Evolutionary conservation across 352 stramenopile genomes (phyloP).

Genomic region (Phytopythium boreale): DNA sequence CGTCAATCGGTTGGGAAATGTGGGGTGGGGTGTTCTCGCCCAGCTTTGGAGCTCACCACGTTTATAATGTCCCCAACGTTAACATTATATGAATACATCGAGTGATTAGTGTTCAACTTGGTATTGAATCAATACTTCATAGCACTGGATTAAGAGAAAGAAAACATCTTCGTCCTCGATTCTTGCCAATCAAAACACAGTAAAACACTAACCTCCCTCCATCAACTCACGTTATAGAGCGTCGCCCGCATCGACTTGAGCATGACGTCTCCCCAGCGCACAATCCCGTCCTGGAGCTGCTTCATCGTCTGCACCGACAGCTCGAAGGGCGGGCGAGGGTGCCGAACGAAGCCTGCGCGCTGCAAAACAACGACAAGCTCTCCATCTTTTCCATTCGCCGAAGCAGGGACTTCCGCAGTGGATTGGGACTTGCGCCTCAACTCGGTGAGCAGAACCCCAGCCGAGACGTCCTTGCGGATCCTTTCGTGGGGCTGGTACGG

Average conservation of each 20-base stretch:
- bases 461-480: constrained; percentile 26
- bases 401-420: background rate
- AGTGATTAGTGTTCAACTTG: too few species aligned
- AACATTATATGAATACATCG: too few species aligned
- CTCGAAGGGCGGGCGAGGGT: constrained; percentile 20
- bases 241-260: constrained; percentile 26
- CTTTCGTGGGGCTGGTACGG: constrained; percentile 24
- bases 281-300: constrained; percentile 22
- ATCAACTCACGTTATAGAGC: constrained; percentile 12
- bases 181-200: background rate
- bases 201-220: background rate
- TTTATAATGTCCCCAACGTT: too few species aligned
- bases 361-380: constrained; percentile 27
- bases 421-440: constrained; percentile 9
- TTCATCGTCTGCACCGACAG: constrained; percentile 9
- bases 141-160: background rate
- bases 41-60: too few species aligned
- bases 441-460: constrained; percentile 15
- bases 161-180: background rate
- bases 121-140: background rate
- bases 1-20: background rate
- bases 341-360: constrained; percentile 19
- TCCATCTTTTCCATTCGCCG: background rate
- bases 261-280: constrained; percentile 23
- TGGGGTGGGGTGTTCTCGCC: too few species aligned